phyloP scores from a whole-genome alignment of 129 eudicot species.

The Flaveria bidentis region DNA sequence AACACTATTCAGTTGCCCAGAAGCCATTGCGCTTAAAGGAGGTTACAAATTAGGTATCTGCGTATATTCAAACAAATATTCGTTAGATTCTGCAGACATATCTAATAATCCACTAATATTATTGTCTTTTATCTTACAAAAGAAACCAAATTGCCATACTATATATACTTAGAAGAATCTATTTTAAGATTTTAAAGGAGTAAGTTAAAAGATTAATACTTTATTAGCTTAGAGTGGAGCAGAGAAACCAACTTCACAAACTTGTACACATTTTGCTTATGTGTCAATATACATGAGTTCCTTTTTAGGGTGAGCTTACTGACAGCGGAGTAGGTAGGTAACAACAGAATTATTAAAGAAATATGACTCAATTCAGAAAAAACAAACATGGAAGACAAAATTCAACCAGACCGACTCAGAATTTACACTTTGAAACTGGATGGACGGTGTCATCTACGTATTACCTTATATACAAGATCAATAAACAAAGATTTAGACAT shows the following conservation, averaged over 20 bases:
- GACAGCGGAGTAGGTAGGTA: conserved; percentile 33
- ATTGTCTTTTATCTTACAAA: conserved; percentile 15
- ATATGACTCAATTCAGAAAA: conserved; percentile 18
- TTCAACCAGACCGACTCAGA: conserved; percentile 14
- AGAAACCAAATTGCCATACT: background rate
- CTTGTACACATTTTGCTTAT: conserved; percentile 15
- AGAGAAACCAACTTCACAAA: conserved; percentile 42
- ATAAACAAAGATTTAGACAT: conserved; percentile 31
- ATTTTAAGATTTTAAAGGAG: background rate
- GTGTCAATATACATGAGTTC: conserved; percentile 9
- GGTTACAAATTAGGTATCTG: conserved; percentile 39
- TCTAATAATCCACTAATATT: conserved; percentile 2
- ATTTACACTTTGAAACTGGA: conserved; percentile 12
- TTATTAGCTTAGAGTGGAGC: conserved; percentile 35
- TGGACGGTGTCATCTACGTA: background rate
- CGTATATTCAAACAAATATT: conserved; percentile 15
- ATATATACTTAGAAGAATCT: background rate
- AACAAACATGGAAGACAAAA: conserved; percentile 27
- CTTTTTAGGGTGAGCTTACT: conserved; percentile 2
- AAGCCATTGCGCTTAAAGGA: conserved; percentile 40
- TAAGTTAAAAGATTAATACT: background rate
- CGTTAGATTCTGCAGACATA: conserved; percentile 7
- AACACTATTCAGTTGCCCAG: conserved; percentile 48
- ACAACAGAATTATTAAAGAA: conserved; percentile 7
- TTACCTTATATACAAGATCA: conserved; percentile 23